These are phyloP conservation scores for Talaromyces pinophilus DNA, from an alignment of 2,329 filamentous ascomycete genomes.

Conservation along the genomic window DNA sequence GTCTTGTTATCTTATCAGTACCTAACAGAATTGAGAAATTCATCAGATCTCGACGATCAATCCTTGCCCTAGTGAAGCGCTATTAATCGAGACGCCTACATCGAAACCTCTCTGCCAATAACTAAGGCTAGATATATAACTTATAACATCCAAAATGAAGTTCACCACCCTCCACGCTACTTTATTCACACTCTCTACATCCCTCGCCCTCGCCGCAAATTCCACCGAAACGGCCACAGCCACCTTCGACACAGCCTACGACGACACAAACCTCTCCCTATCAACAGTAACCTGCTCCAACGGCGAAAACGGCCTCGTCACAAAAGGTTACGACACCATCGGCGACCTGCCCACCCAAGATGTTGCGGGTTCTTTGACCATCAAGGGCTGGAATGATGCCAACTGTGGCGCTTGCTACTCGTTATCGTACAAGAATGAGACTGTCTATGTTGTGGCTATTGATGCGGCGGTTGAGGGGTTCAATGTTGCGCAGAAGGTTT, in stretches of 20 bases:
- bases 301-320: conserved; percentile 23
- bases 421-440: conserved; percentile 19
- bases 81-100: neutral
- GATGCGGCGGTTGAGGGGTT: conserved; percentile 16
- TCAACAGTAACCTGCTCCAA: conserved; percentile 22
- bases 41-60: neutral
- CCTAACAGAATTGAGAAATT: neutral
- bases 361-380: conserved; percentile 19
- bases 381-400: conserved; percentile 22
- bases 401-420: conserved; percentile 23
- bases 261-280: conserved; percentile 17
- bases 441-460: conserved; percentile 22
- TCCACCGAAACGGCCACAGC: conserved; percentile 11
- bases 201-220: conserved; percentile 3
- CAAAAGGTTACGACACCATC: conserved; percentile 19
- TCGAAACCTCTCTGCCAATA: neutral
- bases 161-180: neutral
- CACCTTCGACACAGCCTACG: conserved; percentile 22
- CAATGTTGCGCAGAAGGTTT: conserved; percentile 18
- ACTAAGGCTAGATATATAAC: neutral
- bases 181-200: conserved; percentile 7
- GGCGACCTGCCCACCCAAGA: conserved; percentile 16
- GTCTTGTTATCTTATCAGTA: neutral
- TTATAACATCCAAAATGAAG: neutral
- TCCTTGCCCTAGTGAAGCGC: neutral